Evolutionary conservation across 2,329 filamentous ascomycete genomes (phyloP).

Genomic region (Neopestalotiopsis clavispora): DNA sequence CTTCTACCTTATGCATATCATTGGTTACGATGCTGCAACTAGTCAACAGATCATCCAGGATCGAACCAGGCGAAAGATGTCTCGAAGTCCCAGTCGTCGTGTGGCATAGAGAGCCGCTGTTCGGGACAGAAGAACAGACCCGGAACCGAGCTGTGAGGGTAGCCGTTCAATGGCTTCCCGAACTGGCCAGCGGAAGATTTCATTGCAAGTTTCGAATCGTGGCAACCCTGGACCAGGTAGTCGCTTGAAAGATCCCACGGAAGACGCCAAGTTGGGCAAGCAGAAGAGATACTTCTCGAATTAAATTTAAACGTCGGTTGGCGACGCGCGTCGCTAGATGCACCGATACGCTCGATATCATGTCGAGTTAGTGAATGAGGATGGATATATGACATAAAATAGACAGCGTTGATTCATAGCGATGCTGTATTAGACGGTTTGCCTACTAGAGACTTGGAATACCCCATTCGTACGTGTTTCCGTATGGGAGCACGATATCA

Average conservation of each 20-base stretch:
- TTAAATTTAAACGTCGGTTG: not conserved
- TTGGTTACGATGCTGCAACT: conserved; percentile 59
- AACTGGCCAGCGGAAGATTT: conserved; percentile 5
- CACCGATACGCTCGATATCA: not conserved
- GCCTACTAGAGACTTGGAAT: conserved; percentile 4
- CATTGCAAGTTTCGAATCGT: conserved; percentile 15
- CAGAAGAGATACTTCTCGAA: conserved; percentile 13
- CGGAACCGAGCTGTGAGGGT: not conserved
- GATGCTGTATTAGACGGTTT: conserved; percentile 3
- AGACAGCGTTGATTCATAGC: conserved; percentile 14
- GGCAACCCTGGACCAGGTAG: conserved; percentile 7
- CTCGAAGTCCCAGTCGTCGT: conserved; percentile 25
- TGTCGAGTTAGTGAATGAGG: not conserved
- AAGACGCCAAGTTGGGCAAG: conserved; percentile 2
- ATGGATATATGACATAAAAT: conserved; percentile 7
- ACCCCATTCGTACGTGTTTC: not conserved
- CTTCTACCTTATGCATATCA: conserved; percentile 54
- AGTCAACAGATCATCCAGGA: conserved; percentile 53
- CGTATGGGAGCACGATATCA: not conserved
- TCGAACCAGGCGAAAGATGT: conserved; percentile 28
- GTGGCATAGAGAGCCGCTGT: conserved; percentile 23
- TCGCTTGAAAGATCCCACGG: conserved; percentile 15
- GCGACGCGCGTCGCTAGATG: not conserved
- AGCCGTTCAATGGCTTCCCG: not conserved
- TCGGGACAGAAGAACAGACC: conserved; percentile 5